Evolutionary conservation across 306 rosid species (phyloP), one percentile per base, ranked within the genome.

Genomic region (Cucurbita moschata): DNA sequence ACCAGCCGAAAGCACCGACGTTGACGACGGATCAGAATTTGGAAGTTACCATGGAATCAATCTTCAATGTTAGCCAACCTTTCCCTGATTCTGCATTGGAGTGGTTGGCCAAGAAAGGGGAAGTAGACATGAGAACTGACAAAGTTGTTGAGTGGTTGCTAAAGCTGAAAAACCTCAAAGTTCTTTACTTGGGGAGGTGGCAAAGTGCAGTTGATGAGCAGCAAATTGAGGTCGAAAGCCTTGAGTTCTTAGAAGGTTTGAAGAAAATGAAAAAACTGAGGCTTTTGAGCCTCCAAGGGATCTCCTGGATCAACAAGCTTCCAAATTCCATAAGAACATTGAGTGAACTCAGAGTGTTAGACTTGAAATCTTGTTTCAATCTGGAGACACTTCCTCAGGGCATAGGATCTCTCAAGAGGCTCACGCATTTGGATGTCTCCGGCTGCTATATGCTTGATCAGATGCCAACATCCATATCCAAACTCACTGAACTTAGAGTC

Each of bases 151-250:
- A 78, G 7, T 71, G 82, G 82, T n/a, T 74, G 18, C 54, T 72
- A 26, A 72, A 43, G 51, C 40, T 76, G 75, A 80, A 23, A 59
- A 71, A 71, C 19, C 57, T 76, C 54, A 64, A 76, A 16, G 80
- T 80, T 63, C 83, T 80, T 56, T 72, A 71, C 73, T 75, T 80
- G 55, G 83, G 83, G 51, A 76, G 80, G 50, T 80, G 80, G 77
- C 80, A 80, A n/a, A 72, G 58, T 72, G 74, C 63, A 57, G 64
- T 50, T 37, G 72, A 67, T 46, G 53, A 44, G 9, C 75, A 76
- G 50, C 80, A 72, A 11, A 76, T 80, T 39, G 77, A 80, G 61
- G 75, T 72, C 30, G 77, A 37, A 30, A 69, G 56, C 60, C 42
- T 16, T 7, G 71, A 63, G 10, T 71, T 76, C 76, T 26, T 80